These are phyloP conservation scores for Heteromeles arbutifolia DNA, from an alignment of 306 rosid genomes.

Conservation along the genomic window DNA sequence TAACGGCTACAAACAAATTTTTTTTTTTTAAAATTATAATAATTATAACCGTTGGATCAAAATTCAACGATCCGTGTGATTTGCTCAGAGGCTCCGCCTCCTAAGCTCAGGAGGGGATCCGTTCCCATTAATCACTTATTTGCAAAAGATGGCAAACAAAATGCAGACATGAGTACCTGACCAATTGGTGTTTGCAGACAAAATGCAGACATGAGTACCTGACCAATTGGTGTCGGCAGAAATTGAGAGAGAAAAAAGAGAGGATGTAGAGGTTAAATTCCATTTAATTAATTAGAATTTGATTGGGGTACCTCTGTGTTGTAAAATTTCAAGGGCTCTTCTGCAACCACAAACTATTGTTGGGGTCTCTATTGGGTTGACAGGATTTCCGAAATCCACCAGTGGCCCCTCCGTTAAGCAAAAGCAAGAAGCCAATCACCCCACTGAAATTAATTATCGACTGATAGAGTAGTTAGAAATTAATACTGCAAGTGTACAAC, in stretches of 20 bases:
- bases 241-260: not conserved
- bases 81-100: no score
- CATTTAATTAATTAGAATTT: not conserved
- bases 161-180: constrained; percentile 60
- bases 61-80: no score
- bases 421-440: constrained; percentile 70
- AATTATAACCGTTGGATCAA: no score
- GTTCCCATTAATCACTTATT: constrained; percentile 18
- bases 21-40: no score
- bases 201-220: constrained; percentile 57
- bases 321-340: constrained; percentile 53
- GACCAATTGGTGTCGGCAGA: constrained; percentile 4
- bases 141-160: constrained; percentile 71
- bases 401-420: constrained; percentile 60
- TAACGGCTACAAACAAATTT: fast-evolving
- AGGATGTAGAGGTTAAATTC: not conserved
- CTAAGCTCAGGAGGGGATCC: no score
- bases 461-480: not conserved
- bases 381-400: constrained; percentile 56
- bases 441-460: constrained; percentile 32
- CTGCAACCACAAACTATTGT: constrained; percentile 35
- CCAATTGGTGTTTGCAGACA: constrained; percentile 34
- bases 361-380: constrained; percentile 39
- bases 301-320: constrained; percentile 40
- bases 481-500: no score